These are phyloP conservation scores for Beauveria bassiana DNA, from an alignment of 2,329 filamentous ascomycete species.

Conservation along the genomic window DNA sequence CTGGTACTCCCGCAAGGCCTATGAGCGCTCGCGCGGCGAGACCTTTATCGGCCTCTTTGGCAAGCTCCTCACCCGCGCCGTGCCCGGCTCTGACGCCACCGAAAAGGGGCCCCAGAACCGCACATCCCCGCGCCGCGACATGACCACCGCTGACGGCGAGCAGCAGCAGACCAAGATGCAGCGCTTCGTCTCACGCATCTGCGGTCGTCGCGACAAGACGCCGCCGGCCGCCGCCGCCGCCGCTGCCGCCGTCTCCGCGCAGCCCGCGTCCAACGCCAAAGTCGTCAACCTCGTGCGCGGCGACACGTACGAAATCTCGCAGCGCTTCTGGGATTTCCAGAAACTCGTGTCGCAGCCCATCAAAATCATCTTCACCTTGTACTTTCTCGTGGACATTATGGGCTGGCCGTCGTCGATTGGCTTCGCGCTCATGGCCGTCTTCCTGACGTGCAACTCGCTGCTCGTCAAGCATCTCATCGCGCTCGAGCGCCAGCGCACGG, in stretches of 20 bases:
- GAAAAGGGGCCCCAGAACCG: conserved; percentile 25
- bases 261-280: conserved; percentile 75
- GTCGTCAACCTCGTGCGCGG: conserved; percentile 81
- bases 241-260: conserved; percentile 26
- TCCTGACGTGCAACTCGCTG: conserved; percentile 61
- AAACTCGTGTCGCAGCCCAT: conserved; percentile 68
- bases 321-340: conserved; percentile 82
- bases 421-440: conserved; percentile 58
- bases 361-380: conserved; percentile 60
- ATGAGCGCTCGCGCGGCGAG: conserved; percentile 78
- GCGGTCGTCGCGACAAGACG: conserved; percentile 16
- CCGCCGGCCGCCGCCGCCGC: not conserved
- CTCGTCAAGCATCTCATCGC: conserved; percentile 59
- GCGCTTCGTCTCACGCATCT: conserved; percentile 16
- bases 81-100: conserved; percentile 30
- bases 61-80: conserved; percentile 35
- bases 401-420: conserved; percentile 73
- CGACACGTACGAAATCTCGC: conserved; percentile 75
- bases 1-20: conserved; percentile 78
- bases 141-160: not conserved
- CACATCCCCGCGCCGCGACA: not conserved
- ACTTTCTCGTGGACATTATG: conserved; percentile 62
- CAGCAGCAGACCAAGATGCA: not conserved
- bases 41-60: conserved; percentile 30
- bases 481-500: conserved; percentile 63